Evolutionary conservation across 2,329 filamentous ascomycete genomes (phyloP).

Genomic region (Calonectria multiphialidica): DNA sequence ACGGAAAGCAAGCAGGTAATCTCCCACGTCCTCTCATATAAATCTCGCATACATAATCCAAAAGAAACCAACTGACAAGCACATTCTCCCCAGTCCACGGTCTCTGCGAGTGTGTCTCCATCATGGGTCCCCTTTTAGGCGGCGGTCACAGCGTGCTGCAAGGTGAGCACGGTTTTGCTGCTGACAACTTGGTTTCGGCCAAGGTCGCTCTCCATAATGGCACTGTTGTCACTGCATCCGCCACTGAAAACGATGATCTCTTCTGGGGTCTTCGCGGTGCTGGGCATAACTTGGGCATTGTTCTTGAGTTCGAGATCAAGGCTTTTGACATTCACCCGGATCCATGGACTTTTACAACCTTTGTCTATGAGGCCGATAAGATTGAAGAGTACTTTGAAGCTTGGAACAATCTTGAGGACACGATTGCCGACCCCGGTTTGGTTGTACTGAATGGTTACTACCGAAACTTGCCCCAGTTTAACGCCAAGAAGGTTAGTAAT

Average conservation of each 20-base stretch:
- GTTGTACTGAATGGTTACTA: neutral
- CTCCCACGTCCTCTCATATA: neutral
- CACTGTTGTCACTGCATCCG: neutral
- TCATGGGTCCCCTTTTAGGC: neutral
- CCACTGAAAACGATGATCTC: neutral
- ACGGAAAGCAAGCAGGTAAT: neutral
- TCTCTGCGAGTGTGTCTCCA: neutral
- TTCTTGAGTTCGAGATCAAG: neutral
- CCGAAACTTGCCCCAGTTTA: neutral
- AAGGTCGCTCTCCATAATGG: neutral
- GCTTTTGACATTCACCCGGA: neutral
- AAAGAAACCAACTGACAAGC: neutral
- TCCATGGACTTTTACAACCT: neutral
- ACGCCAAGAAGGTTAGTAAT: neutral
- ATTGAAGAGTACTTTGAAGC: neutral
- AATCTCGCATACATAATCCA: neutral
- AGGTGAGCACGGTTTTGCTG: neutral
- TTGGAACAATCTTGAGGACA: neutral
- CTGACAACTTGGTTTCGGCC: neutral
- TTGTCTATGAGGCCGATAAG: neutral
- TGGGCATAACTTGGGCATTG: neutral
- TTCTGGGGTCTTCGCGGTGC: neutral
- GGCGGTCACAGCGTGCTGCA: neutral
- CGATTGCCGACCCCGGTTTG: neutral
- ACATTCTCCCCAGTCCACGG: neutral